Evolutionary conservation across 2,329 filamentous ascomycete species (phyloP).

Genomic region (Nothophoma quercina): DNA sequence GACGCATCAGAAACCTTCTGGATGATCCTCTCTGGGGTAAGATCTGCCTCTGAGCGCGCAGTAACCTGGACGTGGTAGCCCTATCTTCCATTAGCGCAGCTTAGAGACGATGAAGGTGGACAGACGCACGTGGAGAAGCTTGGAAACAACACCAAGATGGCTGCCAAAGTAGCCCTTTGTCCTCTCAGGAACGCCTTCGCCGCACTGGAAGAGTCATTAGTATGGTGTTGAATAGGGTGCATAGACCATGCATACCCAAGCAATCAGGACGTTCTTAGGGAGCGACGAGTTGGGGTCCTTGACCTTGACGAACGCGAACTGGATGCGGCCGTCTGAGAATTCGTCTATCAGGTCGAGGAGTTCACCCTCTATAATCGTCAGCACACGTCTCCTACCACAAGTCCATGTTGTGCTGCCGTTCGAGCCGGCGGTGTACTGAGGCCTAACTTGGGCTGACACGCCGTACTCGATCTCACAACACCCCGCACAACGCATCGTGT

Average conservation of each 20-base stretch:
- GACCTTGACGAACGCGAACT: conserved; percentile 96
- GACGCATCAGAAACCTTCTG: conserved; percentile 95
- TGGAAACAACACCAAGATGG: conserved; percentile 86
- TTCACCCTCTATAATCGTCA: conserved; percentile 75
- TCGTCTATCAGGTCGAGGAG: conserved; percentile 90
- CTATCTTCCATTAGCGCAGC: conserved; percentile 47
- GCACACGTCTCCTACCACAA: not conserved
- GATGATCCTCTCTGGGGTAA: conserved; percentile 86
- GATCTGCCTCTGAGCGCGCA: conserved; percentile 86
- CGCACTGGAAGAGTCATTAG: conserved; percentile 66
- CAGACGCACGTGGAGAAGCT: conserved; percentile 77
- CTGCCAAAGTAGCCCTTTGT: conserved; percentile 99
- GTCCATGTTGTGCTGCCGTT: not conserved
- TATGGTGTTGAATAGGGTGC: not conserved
- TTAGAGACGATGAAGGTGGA: conserved; percentile 3
- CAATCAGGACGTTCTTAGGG: conserved; percentile 91
- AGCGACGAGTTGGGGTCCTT: conserved; percentile 91
- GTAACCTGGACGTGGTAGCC: conserved; percentile 98
- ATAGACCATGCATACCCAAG: conserved; percentile 66
- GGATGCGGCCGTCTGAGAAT: conserved; percentile 94
- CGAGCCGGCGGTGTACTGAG: conserved; percentile 4
- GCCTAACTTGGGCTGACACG: conserved; percentile 23
- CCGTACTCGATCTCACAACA: not conserved
- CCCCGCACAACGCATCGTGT: not conserved
- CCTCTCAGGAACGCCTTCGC: conserved; percentile 95